Evolutionary conservation across 768 basidiomycete genomes (phyloP), one percentile per base, ranked within the genome.

Genomic region (Tricholoma matsutake): DNA sequence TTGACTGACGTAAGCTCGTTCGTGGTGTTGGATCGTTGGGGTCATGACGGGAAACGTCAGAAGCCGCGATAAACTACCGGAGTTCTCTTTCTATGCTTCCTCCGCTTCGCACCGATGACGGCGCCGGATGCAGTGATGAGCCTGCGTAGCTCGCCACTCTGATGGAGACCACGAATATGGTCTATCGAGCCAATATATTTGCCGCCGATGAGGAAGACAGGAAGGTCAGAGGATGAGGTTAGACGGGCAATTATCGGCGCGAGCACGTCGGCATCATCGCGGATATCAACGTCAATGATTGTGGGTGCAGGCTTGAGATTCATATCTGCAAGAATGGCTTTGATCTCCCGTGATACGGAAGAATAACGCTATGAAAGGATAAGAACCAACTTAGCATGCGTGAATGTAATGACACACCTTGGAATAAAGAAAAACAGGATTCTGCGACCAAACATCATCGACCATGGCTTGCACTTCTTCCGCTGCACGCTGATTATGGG

Each of bases 401-500:
- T 51, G 9, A 31, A 59, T 54, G 20, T 20, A 37, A 31, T 14
- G 56, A 53, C 72, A 31, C 66, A 85, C 91, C 80, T 91, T 89
- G 43, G 86, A 81, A 67, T 88, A 92, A 14, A 93, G 74, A 61
- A 92, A 82, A 37, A 93, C 85, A 0, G 92, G 92, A 65, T 89
- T 86, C 37, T 82, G 79, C 3, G 79, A 65, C 92, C 92, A 93
- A 1, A 89, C 84, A 31, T 90, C 85, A 1, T 79, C 73, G 6
- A 86, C 81, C 69, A 92, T 77, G 1, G 77, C 75, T 34, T 73
- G 70, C 32, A 92, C 75, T 71, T 92, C 90, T 34, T 84, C 81
- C 18, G 69, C 65, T 0, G 90, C 89, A 13, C 81, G 79, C 2
- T 82, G 74, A 45, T 83, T 77, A n/a, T 86, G 83, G 0, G 89